Percentiles rank a stretch among this genome's conserved stretches.
Conservation (phyloP, 208 protist species). For the Leishmania amazonensis region DNA sequence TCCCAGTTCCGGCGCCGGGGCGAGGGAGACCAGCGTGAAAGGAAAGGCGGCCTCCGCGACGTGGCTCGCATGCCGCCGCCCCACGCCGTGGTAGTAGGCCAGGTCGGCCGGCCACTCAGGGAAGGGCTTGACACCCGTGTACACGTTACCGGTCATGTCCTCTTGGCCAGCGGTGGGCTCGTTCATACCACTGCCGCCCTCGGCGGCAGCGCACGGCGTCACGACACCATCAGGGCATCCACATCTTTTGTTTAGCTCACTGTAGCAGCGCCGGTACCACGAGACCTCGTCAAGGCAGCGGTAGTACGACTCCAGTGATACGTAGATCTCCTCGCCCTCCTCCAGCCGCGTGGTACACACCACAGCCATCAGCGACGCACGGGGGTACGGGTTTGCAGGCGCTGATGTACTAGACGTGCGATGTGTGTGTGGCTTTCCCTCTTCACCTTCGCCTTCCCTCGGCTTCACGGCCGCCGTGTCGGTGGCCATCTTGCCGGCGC, state of each 20-base stretch:
- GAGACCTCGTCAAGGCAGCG: slow-evolving; percentile 77
- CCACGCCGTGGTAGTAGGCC: slow-evolving; percentile 80
- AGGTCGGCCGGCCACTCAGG: slow-evolving; percentile 56
- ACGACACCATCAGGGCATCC: slow-evolving; percentile 1
- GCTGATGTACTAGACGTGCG: not conserved
- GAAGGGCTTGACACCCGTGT: slow-evolving; percentile 59
- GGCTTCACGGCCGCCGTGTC: not conserved
- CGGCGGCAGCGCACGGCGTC: not conserved
- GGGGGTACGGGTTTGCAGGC: slow-evolving; percentile 24
- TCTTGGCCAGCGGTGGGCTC: not conserved
- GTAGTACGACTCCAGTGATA: slow-evolving; percentile 81
- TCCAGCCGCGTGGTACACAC: slow-evolving; percentile 62
- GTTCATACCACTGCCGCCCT: not conserved
- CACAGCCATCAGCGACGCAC: slow-evolving; percentile 70
- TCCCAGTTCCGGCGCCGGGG: slow-evolving; percentile 59
- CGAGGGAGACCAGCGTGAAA: slow-evolving; percentile 73
- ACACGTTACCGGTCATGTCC: slow-evolving; percentile 28
- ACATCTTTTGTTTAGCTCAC: slow-evolving; percentile 15
- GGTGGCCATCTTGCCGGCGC: not conserved
- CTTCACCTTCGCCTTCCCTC: no score
- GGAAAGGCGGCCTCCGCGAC: slow-evolving; percentile 65
- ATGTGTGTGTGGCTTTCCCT: not conserved
- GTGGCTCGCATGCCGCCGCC: slow-evolving; percentile 46
- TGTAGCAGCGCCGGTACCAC: slow-evolving; percentile 71
- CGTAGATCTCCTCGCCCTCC: slow-evolving; percentile 48